Evolutionary conservation across 2,329 filamentous ascomycete species (phyloP), one percentile per base, ranked within the genome.

Genomic region (Trichoderma pleuroti): DNA sequence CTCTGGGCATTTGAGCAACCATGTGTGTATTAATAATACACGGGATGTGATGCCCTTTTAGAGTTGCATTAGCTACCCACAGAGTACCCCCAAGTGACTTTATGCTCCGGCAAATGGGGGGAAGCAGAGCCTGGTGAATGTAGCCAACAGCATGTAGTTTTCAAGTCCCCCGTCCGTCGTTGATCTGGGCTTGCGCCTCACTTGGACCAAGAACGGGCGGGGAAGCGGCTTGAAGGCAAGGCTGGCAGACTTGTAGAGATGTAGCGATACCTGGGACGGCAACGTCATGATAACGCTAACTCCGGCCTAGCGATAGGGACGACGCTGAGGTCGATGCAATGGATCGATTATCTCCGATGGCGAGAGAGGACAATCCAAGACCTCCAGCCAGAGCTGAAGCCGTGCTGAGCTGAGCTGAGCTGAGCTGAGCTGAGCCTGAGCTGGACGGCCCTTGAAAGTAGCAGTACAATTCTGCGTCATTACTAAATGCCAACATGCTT

Each of bases 241-340:
- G 56, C 56, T 68, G 56, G 16, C 56, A 26, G 12, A 49, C 42
- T 21, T 28, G n/a, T 68, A 67, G 36, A 36, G 52, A 36, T 59
- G n/a, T 39, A 52, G 46, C 24, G 46, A 52, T 52, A 52, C 46
- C 21, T 52, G 46, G 46, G 46, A 52, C 21, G 56, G 56, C 42
- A 68, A 68, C 66, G 66, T 68, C 66, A 68, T 68, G 66, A 68
- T 61, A 68, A 60, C 66, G 66, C 66, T 68, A 68, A 68, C 36
- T 68, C 66, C 56, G 66, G 39, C 28, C 66, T 60, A 68, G 66
- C 66, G 66, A 68, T 61, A 52, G 21, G 34, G 21, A 52, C 57
- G 14, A 49, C 11, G 21, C 34, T 52, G 62, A 56, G 52, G 49
- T 56, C 52, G 63, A 57, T 34, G 54, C 36, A 68, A 46, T 34